These are phyloP conservation scores for Phytophthora boehmeriae DNA, from an alignment of 352 stramenopile genomes.

Conservation along the genomic window DNA sequence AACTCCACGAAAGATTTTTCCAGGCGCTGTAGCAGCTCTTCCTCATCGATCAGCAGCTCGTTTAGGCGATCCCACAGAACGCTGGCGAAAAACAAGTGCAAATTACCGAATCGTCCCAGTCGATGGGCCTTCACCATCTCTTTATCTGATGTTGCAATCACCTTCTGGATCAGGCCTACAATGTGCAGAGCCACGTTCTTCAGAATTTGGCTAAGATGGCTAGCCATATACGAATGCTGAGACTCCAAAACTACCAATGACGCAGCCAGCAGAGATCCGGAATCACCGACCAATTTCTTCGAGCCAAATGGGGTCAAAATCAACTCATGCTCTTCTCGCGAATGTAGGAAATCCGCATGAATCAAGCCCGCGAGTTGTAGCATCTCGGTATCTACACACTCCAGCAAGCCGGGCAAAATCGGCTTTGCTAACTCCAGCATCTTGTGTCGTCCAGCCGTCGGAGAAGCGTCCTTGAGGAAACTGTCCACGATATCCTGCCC, in stretches of 20 bases:
- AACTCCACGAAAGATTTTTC: conserved; percentile 22
- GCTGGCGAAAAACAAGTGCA: conserved; percentile 31
- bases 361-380: conserved; percentile 16
- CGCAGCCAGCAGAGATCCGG: conserved; percentile 15
- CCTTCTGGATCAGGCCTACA: conserved; percentile 24
- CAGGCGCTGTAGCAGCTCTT: conserved; percentile 11
- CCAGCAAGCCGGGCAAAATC: conserved; percentile 23
- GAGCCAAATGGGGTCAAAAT: conserved; percentile 20
- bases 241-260: conserved; percentile 30
- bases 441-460: conserved; percentile 9
- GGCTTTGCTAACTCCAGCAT: conserved; percentile 24
- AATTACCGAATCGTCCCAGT: conserved; percentile 30
- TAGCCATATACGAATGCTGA: conserved; percentile 15
- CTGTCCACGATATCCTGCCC: conserved; percentile 26
- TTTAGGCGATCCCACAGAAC: conserved; percentile 35
- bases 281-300: conserved; percentile 10
- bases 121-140: not conserved
- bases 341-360: conserved; percentile 26
- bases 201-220: conserved; percentile 27
- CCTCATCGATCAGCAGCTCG: conserved; percentile 33
- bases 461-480: conserved; percentile 15
- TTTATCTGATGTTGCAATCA: conserved; percentile 3
- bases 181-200: conserved; percentile 36
- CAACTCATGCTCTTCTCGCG: conserved; percentile 28
- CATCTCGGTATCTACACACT: conserved; percentile 23